A percentile compares a stretch with the other conserved stretches of the same genome.
Conservation (phyloP, 495 filamentous ascomycete genomes). For the Paragyromitra xinjiangensis region DNA sequence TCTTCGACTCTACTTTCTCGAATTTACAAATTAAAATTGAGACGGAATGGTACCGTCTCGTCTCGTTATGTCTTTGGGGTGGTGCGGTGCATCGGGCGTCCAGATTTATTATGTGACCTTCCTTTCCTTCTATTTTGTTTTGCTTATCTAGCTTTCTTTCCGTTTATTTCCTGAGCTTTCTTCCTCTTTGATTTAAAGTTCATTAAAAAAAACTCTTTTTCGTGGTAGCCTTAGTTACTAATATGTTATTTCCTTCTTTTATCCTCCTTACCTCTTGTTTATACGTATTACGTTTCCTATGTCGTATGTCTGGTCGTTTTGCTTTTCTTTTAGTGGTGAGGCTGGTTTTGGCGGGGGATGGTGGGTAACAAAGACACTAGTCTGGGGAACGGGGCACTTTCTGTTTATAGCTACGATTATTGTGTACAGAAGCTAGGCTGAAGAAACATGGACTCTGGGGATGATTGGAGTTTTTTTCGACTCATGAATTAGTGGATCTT, state of each 20-base stretch:
- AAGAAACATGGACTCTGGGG: background rate
- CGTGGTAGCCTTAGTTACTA: constrained; percentile 34
- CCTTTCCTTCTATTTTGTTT: background rate
- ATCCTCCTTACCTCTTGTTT: background rate
- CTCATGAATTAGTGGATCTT: background rate
- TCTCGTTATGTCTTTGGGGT: constrained; percentile 25
- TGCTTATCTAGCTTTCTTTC: background rate
- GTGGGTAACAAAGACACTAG: constrained; percentile 1
- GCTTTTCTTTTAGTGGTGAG: constrained; percentile 1
- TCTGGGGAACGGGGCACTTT: background rate
- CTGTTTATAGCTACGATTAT: constrained; percentile 33
- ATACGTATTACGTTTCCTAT: constrained; percentile 12
- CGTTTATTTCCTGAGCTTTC: background rate
- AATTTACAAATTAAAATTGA: constrained; percentile 12
- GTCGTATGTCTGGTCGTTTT: background rate
- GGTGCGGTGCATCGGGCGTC: constrained; percentile 42
- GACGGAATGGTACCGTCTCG: background rate
- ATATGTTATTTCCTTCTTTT: constrained; percentile 27
- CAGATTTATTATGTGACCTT: constrained; percentile 31
- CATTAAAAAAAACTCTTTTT: constrained; percentile 1
- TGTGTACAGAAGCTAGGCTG: constrained; percentile 7
- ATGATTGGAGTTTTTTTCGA: background rate
- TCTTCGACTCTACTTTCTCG: constrained; percentile 4
- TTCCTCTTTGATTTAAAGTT: background rate
- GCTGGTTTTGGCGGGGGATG: background rate